These are phyloP conservation scores for Suhomyces tanzawaensis DNA, from an alignment of 805 yeast genomes.

Conservation along the genomic window DNA sequence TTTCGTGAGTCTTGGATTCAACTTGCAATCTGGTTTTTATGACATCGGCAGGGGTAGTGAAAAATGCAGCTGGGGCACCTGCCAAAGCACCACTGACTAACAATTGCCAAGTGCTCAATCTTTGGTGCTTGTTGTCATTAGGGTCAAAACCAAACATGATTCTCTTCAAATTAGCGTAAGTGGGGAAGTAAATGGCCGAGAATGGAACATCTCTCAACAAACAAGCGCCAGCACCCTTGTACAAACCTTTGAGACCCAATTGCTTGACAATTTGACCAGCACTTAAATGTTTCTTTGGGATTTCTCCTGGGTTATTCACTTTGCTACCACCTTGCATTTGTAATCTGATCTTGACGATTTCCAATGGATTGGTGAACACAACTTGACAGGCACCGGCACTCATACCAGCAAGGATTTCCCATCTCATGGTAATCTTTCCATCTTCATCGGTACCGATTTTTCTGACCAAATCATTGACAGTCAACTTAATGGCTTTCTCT, in stretches of 20 bases:
- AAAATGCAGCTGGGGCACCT: conserved; percentile 96
- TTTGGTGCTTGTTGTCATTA: conserved; percentile 51
- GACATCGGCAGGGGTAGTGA: conserved; percentile 96
- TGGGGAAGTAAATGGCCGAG: conserved; percentile 94
- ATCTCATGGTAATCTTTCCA: conserved; percentile 44
- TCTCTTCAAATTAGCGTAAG: conserved; percentile 89
- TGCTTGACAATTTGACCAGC: conserved; percentile 74
- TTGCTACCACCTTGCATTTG: conserved; percentile 85
- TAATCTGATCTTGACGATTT: conserved; percentile 89
- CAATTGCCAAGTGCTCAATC: conserved; percentile 78
- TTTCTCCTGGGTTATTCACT: conserved; percentile 34
- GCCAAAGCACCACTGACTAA: conserved; percentile 89
- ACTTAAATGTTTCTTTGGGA: conserved; percentile 43
- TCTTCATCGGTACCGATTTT: conserved; percentile 55
- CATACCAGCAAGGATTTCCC: conserved; percentile 87
- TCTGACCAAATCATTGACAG: conserved; percentile 87
- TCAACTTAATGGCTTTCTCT: conserved; percentile 93
- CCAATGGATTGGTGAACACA: conserved; percentile 91
- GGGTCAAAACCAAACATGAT: conserved; percentile 83
- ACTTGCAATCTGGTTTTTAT: conserved; percentile 93
- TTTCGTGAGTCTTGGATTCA: conserved; percentile 73
- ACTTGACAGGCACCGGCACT: conserved; percentile 97
- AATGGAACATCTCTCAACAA: conserved; percentile 93
- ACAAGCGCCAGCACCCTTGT: conserved; percentile 91
- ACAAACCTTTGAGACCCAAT: conserved; percentile 80